phyloP scores from a whole-genome alignment of 176 grass and related monocot genomes.

The Oryza rufipogon region DNA sequence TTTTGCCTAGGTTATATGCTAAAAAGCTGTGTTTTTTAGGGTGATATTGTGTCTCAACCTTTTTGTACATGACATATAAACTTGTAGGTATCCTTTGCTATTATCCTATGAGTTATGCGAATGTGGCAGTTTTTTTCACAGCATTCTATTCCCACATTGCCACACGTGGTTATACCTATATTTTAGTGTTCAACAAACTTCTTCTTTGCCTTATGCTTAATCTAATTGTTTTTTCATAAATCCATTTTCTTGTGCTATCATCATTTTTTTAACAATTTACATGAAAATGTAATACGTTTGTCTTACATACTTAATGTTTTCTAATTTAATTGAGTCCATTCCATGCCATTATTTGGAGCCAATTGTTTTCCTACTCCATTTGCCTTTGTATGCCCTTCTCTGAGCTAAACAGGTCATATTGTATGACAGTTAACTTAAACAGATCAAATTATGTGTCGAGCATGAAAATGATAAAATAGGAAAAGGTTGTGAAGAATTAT shows the following conservation, averaged over 20 bases:
- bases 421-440: background rate
- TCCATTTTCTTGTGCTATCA: background rate
- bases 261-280: constrained; percentile 21
- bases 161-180: background rate
- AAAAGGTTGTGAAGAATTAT: constrained; percentile 1
- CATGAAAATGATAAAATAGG: background rate
- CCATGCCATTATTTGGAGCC: background rate
- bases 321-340: background rate
- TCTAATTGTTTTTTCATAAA: background rate
- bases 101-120: background rate
- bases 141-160: background rate
- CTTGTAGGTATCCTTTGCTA: background rate
- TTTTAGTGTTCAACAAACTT: background rate
- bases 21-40: background rate
- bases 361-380: background rate
- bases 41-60: background rate
- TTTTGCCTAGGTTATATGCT: constrained; percentile 4
- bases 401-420: background rate
- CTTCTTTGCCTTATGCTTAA: background rate
- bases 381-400: background rate
- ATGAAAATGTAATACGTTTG: background rate
- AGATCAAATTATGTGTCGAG: background rate
- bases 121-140: background rate
- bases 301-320: background rate
- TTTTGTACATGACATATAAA: background rate